Conservation (phyloP, 345 rosid genomes). For the Citrus unshiu region DNA sequence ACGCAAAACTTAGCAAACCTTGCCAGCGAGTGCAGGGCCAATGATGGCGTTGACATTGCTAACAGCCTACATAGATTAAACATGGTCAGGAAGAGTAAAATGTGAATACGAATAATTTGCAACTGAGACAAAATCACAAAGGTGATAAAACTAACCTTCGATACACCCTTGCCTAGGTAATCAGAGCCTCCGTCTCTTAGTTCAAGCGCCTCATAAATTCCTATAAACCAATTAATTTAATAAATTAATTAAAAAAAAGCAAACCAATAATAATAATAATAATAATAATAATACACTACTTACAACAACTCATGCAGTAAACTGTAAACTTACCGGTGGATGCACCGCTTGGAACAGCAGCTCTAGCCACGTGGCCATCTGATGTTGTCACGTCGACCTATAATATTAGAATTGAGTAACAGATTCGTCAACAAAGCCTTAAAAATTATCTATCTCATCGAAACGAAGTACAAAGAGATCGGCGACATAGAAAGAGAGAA, state of each 20-base stretch:
- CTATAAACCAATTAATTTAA: conserved; percentile 24
- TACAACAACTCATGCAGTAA: neutral
- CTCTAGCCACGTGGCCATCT: conserved; percentile 54
- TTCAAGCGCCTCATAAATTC: conserved; percentile 92
- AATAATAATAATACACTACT: neutral
- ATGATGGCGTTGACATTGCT: conserved; percentile 70
- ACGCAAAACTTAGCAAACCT: conserved; percentile 34
- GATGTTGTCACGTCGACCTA: conserved; percentile 70
- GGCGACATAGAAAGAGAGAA: conserved; percentile 3
- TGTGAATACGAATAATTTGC: neutral
- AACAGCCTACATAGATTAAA: conserved; percentile 53
- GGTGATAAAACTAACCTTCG: conserved; percentile 43
- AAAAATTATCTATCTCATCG: too few species aligned
- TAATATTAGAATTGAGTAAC: neutral
- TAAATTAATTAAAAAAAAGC: neutral
- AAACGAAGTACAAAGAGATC: conserved; percentile 18
- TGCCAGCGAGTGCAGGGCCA: conserved; percentile 88
- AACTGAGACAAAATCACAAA: neutral
- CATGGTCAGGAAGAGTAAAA: neutral
- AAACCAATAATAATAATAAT: too few species aligned
- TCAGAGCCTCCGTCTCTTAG: conserved; percentile 96
- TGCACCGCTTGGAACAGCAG: conserved; percentile 98
- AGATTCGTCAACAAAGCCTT: neutral
- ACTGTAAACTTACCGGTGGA: conserved; percentile 67
- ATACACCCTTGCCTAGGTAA: conserved; percentile 95